Evolutionary conservation across 257 asterid genomes (phyloP).

Genomic region (Knoxia roxburghii): DNA sequence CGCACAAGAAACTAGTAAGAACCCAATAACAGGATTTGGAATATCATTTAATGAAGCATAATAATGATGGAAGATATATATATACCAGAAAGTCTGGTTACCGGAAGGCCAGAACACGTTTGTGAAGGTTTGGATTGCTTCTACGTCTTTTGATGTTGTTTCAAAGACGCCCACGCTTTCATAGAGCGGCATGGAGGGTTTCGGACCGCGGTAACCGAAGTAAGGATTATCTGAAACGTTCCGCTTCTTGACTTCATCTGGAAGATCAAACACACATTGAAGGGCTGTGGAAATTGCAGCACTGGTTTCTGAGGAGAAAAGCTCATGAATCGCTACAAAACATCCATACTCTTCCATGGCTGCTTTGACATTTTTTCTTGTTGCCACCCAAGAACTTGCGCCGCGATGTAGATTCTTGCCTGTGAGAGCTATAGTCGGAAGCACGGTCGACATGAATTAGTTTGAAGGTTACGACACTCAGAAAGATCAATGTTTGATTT

Average conservation of each 20-base stretch:
- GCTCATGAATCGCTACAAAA: slow-evolving; percentile 14
- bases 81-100: slow-evolving; percentile 37
- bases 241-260: slow-evolving; percentile 4
- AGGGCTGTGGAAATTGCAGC: background rate
- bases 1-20: no score
- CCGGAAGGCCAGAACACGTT: slow-evolving; percentile 59
- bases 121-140: slow-evolving; percentile 33
- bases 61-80: no score
- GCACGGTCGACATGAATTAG: no score
- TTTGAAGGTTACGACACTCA: no score
- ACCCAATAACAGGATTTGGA: no score
- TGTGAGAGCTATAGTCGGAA: slow-evolving; percentile 12
- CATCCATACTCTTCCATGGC: slow-evolving; percentile 16
- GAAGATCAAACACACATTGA: slow-evolving; percentile 9
- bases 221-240: background rate
- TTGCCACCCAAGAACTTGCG: background rate
- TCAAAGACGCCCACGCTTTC: slow-evolving; percentile 57
- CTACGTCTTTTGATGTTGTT: slow-evolving; percentile 21
- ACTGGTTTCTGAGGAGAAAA: background rate
- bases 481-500: no score
- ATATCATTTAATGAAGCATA: no score
- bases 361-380: background rate
- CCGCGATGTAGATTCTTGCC: background rate
- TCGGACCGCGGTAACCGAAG: slow-evolving; percentile 34
- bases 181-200: slow-evolving; percentile 45